Percentiles rank a stretch among this genome's conserved stretches.
phyloP scores from a whole-genome alignment of 139 green algal genomes.

The Desmodesmus armatus region DNA sequence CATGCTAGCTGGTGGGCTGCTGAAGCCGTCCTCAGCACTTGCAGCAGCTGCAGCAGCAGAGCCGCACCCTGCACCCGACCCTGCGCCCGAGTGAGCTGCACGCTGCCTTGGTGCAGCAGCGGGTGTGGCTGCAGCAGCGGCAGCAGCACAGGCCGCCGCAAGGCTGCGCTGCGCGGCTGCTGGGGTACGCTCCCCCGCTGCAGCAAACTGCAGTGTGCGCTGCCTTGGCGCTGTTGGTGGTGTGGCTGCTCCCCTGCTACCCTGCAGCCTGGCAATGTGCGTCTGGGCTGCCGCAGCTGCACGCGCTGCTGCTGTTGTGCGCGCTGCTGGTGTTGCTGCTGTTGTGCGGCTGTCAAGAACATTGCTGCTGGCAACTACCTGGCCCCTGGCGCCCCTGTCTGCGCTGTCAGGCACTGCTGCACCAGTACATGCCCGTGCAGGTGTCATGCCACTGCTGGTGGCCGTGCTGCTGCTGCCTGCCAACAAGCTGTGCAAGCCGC shows the following conservation, averaged over 20 bases:
- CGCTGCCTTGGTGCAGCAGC: too few species aligned
- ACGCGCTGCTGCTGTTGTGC: background rate
- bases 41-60: background rate
- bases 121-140: too few species aligned
- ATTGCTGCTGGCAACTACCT: too few species aligned
- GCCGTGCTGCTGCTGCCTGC: background rate
- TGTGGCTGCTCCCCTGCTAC: too few species aligned
- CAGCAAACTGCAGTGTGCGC: too few species aligned
- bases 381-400: background rate
- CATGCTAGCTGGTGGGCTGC: constrained; percentile 12
- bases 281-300: background rate
- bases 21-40: background rate
- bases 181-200: too few species aligned
- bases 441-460: background rate
- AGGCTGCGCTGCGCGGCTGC: too few species aligned
- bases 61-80: background rate
- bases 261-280: background rate
- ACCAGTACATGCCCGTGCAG: too few species aligned
- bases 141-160: too few species aligned
- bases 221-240: too few species aligned
- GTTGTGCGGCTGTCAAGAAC: too few species aligned
- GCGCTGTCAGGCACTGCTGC: background rate
- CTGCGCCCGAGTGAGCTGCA: too few species aligned
- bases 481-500: background rate
- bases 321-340: background rate